Conservation (phyloP, 2,329 filamentous ascomycete species). For the Hymenoscyphus infarciens region DNA sequence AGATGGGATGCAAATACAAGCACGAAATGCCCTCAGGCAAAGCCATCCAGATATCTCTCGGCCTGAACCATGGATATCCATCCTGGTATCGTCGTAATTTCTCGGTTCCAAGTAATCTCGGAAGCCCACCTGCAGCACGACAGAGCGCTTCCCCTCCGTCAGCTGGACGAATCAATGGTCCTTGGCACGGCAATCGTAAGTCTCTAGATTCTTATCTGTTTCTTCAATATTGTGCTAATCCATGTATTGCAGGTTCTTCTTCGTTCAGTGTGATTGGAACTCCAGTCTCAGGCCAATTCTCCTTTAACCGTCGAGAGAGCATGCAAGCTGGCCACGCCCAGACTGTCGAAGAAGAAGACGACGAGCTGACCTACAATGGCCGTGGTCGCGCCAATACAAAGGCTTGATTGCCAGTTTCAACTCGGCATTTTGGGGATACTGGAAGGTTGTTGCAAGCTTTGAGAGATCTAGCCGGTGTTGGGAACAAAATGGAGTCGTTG, state of each 20-base stretch:
- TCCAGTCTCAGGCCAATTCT: background rate
- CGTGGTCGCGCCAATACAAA: no score
- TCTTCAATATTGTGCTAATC: background rate
- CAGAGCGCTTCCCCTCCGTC: background rate
- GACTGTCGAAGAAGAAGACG: slow-evolving; percentile 6
- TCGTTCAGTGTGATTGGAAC: slow-evolving; percentile 1
- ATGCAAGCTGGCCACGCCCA: background rate
- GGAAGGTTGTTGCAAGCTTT: no score
- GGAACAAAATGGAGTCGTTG: no score
- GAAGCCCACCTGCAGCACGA: background rate
- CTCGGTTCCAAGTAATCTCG: background rate
- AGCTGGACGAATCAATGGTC: background rate
- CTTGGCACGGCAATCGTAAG: slow-evolving; percentile 12
- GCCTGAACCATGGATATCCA: slow-evolving; percentile 64
- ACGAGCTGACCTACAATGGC: background rate
- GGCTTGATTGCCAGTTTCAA: no score
- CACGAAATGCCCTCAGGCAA: slow-evolving; percentile 80
- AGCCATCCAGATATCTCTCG: slow-evolving; percentile 63
- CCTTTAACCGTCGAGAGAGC: background rate
- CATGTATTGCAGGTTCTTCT: background rate
- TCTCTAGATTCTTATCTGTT: background rate
- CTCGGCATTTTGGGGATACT: no score
- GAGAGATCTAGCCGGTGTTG: no score
- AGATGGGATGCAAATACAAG: slow-evolving; percentile 84
- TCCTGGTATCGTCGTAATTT: slow-evolving; percentile 44